These are phyloP conservation scores for Thraustochytrium striatum DNA, from an alignment of 352 stramenopile genomes.

Conservation along the genomic window DNA sequence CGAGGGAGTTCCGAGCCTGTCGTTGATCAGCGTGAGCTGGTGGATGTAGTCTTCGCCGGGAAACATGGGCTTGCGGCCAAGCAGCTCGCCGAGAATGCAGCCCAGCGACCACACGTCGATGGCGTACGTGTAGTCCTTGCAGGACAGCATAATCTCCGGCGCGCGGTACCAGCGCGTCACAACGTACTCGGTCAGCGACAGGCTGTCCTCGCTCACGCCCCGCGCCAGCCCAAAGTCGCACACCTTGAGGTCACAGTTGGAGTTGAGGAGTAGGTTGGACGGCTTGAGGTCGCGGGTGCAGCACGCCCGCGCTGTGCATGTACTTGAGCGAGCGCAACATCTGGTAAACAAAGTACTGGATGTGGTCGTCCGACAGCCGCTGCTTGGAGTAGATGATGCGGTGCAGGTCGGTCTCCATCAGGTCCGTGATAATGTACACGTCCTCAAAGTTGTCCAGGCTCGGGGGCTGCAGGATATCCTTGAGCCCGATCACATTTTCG, in stretches of 20 bases:
- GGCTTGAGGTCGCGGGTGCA: constrained; percentile 95
- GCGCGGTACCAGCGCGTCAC: constrained; percentile 86
- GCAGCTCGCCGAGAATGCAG: constrained; percentile 98
- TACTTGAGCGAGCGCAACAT: constrained; percentile 75
- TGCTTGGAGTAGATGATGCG: constrained; percentile 92
- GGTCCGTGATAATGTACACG: constrained; percentile 94
- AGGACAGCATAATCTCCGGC: constrained; percentile 94
- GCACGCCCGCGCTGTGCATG: constrained; percentile 85
- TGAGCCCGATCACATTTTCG: constrained; percentile 91
- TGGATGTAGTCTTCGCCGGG: constrained; percentile 72
- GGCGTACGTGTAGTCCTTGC: constrained; percentile 79
- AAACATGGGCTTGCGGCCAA: constrained; percentile 94
- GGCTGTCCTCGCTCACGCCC: constrained; percentile 56
- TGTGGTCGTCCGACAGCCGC: constrained; percentile 80
- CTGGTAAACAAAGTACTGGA: constrained; percentile 89
- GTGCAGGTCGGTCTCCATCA: constrained; percentile 97
- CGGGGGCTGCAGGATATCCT: constrained; percentile 88
- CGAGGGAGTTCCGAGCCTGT: constrained; percentile 76
- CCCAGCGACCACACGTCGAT: constrained; percentile 94
- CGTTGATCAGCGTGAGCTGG: constrained; percentile 75
- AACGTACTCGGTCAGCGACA: constrained; percentile 74
- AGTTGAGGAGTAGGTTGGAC: constrained; percentile 91
- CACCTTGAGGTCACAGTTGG: constrained; percentile 80
- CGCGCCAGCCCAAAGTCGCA: constrained; percentile 83
- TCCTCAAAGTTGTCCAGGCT: constrained; percentile 87